Evolutionary conservation across 768 basidiomycete genomes (phyloP).

Genomic region (Lenzites betulinus): DNA sequence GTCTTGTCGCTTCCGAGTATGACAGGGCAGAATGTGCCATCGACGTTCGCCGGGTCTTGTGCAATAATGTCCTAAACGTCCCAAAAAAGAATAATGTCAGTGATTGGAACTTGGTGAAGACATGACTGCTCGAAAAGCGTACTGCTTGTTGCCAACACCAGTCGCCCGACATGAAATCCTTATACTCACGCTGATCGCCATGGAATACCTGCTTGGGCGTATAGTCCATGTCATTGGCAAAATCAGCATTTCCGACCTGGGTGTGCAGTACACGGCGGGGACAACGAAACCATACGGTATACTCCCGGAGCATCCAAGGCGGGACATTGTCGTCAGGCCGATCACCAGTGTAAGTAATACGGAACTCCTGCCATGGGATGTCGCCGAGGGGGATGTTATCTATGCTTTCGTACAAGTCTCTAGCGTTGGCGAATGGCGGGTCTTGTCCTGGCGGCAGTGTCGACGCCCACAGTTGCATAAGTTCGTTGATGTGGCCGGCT

Average conservation of each 20-base stretch:
- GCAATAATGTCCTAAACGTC: neutral
- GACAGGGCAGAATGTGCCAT: neutral
- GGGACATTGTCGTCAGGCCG: conserved; percentile 9
- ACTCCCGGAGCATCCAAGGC: conserved; percentile 28
- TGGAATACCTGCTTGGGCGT: conserved; percentile 19
- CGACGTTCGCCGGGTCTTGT: neutral
- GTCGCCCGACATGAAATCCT: conserved; percentile 21
- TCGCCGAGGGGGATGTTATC: conserved; percentile 35
- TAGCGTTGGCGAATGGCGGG: conserved; percentile 2
- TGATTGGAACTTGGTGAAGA: too few species aligned
- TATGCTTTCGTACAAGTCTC: conserved; percentile 29
- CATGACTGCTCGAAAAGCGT: neutral
- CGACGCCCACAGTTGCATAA: conserved; percentile 19
- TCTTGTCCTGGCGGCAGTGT: neutral
- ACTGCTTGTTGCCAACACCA: conserved; percentile 16
- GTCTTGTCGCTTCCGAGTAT: conserved; percentile 18
- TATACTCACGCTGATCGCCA: conserved; percentile 14
- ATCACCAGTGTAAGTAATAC: conserved; percentile 25
- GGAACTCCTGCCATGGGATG: conserved; percentile 40
- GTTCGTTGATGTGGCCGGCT: conserved; percentile 13
- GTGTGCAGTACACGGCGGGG: conserved; percentile 18
- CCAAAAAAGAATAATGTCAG: neutral
- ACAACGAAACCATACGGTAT: conserved; percentile 28
- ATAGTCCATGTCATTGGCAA: conserved; percentile 27
- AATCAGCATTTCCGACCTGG: conserved; percentile 26